Evolutionary conservation across 805 yeast genomes (phyloP).

Genomic region (Candida chauliodis): DNA sequence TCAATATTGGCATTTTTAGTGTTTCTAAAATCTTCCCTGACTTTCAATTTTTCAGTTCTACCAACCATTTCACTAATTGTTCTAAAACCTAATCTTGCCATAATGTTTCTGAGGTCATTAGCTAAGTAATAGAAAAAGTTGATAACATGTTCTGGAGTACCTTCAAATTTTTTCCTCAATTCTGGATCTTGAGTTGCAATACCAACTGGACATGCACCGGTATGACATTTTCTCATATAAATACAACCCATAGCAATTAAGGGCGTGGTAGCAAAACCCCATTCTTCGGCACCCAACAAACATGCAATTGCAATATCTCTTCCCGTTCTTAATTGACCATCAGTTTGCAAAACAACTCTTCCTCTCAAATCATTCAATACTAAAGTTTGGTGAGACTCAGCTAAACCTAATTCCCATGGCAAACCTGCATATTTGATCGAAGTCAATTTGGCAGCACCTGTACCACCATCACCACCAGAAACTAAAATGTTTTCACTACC

Average conservation of each 20-base stretch:
- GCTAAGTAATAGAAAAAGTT: constrained; percentile 95
- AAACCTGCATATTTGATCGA: constrained; percentile 96
- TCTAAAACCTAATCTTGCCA: constrained; percentile 95
- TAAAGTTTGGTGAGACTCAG: constrained; percentile 96
- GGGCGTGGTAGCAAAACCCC: constrained; percentile 98
- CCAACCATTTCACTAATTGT: constrained; percentile 98
- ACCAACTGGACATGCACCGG: constrained; percentile 96
- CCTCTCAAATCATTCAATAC: constrained; percentile 96
- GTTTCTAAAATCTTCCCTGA: constrained; percentile 79
- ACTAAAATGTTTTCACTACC: constrained; percentile 95
- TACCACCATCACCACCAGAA: constrained; percentile 99
- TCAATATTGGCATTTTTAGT: constrained; percentile 91
- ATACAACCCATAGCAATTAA: constrained; percentile 97
- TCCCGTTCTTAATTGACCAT: constrained; percentile 96
- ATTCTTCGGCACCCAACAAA: constrained; percentile 95
- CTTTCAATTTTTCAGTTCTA: constrained; percentile 84
- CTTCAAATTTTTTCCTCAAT: constrained; percentile 84
- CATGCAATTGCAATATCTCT: constrained; percentile 96
- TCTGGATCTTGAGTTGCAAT: constrained; percentile 98
- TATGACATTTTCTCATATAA: constrained; percentile 85
- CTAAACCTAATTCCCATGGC: constrained; percentile 98
- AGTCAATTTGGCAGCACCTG: constrained; percentile 98
- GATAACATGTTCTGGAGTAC: constrained; percentile 98
- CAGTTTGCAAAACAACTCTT: constrained; percentile 94
- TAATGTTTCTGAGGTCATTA: constrained; percentile 83